Conservation (phyloP, 176 grass and related monocot genomes). For the Dendrocalamus sinicus region DNA sequence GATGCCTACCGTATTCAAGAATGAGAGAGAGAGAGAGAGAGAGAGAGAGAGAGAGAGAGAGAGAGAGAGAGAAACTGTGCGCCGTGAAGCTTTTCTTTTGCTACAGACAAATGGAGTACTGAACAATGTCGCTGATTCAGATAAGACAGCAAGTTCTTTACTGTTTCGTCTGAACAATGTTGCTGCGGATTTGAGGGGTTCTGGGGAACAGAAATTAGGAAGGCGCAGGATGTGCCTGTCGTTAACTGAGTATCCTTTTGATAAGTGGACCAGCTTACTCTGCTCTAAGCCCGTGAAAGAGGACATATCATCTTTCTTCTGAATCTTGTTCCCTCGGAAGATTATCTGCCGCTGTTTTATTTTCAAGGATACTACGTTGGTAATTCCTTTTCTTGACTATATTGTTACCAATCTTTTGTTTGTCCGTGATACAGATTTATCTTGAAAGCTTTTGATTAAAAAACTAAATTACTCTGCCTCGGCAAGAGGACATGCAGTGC, state of each 20-base stretch:
- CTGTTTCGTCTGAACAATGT: neutral
- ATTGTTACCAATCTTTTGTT: neutral
- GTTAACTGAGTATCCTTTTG: neutral
- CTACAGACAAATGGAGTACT: neutral
- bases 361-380: neutral
- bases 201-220: neutral
- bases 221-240: neutral
- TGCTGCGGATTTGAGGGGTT: neutral
- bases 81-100: neutral
- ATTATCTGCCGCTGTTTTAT: neutral
- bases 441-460: neutral
- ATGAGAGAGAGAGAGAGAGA: neutral
- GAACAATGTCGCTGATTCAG: neutral
- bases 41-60: neutral
- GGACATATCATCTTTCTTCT: neutral
- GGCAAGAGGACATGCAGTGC: neutral
- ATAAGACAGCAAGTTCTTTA: neutral
- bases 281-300: neutral
- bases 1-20: neutral
- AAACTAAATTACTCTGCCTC: neutral
- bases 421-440: neutral
- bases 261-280: slow-evolving; percentile 11
- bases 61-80: neutral
- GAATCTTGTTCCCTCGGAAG: neutral
- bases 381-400: neutral